Evolutionary conservation across 257 asterid species (phyloP).

Genomic region (Cinchona pubescens): DNA sequence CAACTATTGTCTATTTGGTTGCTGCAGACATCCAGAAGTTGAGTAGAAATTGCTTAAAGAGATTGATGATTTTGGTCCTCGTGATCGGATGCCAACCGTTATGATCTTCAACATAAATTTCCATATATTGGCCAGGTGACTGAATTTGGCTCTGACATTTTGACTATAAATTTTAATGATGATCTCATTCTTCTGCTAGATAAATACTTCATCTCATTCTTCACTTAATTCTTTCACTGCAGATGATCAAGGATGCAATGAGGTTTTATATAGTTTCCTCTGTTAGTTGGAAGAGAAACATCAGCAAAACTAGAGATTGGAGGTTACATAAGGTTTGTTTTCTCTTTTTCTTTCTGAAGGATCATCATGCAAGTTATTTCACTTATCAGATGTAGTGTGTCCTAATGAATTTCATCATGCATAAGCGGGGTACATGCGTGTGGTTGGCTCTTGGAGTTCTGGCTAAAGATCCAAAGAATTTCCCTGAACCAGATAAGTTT

Average conservation of each 20-base stretch:
- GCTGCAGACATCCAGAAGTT: conserved; percentile 63
- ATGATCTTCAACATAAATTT: conserved; percentile 74
- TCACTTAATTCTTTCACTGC: conserved; percentile 12
- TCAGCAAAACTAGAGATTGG: conserved; percentile 72
- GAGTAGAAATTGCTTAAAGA: conserved; percentile 67
- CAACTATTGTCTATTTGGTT: conserved; percentile 64
- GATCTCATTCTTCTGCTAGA: too few relatives aligned
- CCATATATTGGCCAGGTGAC: conserved; percentile 73
- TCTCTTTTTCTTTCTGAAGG: neutral
- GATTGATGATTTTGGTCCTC: conserved; percentile 67
- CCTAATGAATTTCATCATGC: conserved; percentile 12
- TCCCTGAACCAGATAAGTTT: conserved; percentile 84
- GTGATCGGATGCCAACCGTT: conserved; percentile 57
- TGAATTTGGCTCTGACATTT: neutral
- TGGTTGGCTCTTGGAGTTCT: conserved; percentile 96
- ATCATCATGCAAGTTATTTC: neutral
- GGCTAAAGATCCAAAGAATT: conserved; percentile 77
- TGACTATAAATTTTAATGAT: too few relatives aligned
- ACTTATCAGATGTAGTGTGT: neutral
- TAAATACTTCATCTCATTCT: neutral
- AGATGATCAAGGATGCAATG: conserved; percentile 98
- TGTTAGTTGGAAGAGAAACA: conserved; percentile 87
- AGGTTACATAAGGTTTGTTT: conserved; percentile 72
- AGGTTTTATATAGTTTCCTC: conserved; percentile 83
- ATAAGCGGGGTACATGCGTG: conserved; percentile 88